These are phyloP conservation scores for Akanthomyces dipterigenus DNA, from an alignment of 2,329 filamentous ascomycete species.

Conservation along the genomic window DNA sequence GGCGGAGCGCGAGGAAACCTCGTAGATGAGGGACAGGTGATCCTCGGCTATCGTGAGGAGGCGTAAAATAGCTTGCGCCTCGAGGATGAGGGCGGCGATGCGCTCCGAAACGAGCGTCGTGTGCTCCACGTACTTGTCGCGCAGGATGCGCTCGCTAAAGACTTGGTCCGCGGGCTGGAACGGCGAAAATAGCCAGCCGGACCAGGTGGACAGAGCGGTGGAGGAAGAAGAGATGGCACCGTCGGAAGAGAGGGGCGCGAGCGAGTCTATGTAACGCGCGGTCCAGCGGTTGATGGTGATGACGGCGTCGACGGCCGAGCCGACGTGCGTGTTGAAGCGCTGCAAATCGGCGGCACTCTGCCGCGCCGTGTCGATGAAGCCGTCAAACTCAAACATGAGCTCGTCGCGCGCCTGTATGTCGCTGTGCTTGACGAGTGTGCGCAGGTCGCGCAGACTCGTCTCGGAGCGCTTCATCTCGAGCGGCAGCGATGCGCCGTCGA, in stretches of 20 bases:
- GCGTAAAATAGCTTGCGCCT: constrained; percentile 61
- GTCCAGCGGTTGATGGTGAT: constrained; percentile 74
- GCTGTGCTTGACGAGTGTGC: constrained; percentile 65
- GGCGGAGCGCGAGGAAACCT: constrained; percentile 59
- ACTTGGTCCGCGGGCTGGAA: constrained; percentile 51
- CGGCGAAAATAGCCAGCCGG: constrained; percentile 47
- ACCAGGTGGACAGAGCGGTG: constrained; percentile 33
- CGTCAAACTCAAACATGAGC: constrained; percentile 67
- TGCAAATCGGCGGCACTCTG: constrained; percentile 60
- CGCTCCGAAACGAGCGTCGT: constrained; percentile 63
- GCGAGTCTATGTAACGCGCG: constrained; percentile 57
- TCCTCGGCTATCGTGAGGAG: constrained; percentile 63
- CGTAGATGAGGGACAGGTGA: constrained; percentile 62
- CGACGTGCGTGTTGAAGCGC: constrained; percentile 70
- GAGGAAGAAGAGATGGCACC: constrained; percentile 20
- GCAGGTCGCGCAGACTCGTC: constrained; percentile 65
- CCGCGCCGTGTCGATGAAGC: constrained; percentile 64
- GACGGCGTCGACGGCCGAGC: constrained; percentile 65
- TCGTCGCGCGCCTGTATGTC: constrained; percentile 61
- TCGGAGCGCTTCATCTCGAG: constrained; percentile 76
- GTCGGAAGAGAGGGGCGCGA: constrained; percentile 31
- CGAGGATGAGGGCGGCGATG: constrained; percentile 59
- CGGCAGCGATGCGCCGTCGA: constrained; percentile 60
- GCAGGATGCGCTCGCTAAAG: constrained; percentile 49
- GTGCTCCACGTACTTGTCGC: constrained; percentile 71